Evolutionary conservation across 352 stramenopile genomes (phyloP), one percentile per base, ranked within the genome.

Genomic region (Globisporangium lucens): DNA sequence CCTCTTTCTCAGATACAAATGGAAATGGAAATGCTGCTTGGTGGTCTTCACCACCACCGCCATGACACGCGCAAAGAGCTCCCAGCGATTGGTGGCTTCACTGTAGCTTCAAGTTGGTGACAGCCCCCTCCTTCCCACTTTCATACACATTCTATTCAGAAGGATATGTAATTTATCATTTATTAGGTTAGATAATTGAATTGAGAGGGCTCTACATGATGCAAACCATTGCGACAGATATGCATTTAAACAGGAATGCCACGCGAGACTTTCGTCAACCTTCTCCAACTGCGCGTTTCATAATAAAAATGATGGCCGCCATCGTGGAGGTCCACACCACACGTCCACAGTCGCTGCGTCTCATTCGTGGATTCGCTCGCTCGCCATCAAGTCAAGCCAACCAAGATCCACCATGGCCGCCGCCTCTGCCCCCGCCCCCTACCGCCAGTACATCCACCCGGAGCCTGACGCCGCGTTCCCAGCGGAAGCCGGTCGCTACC

Each of bases 401-500:
- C 8, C 9, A 15, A 22, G 4, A 8, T n/a, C 38, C 33, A n/a
- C 24, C 5, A 51, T 24, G 17, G 30, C 56, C 30, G 2, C 33
- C 30, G 27, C 33, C 30, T 43, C 24, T 17, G 30, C 15, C 30
- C 12, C 56, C 20, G 29, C 67, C 5, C 49, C 67, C 30, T 69
- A 61, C 35, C 69, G 65, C 56, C 67, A 74, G 61, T 68, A 58
- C 35, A 76, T 78, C 69, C 51, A 68, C 51, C 67, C 63, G 20
- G 56, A 52, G 9, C 27, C 69, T 0, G 63, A 70, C n/a, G 66
- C 73, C 15, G 57, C 58, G 17, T 78, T 74, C 73, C 69, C 71
- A 10, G 65, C 70, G 0, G 76, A 89, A 55, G 76, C 75, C n/a
- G 79, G 65, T 15, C 79, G 82, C 29, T 90, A 99, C 75, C 94